Evolutionary conservation across 2,329 filamentous ascomycete species (phyloP).

Genomic region (Penicillium sp.): DNA sequence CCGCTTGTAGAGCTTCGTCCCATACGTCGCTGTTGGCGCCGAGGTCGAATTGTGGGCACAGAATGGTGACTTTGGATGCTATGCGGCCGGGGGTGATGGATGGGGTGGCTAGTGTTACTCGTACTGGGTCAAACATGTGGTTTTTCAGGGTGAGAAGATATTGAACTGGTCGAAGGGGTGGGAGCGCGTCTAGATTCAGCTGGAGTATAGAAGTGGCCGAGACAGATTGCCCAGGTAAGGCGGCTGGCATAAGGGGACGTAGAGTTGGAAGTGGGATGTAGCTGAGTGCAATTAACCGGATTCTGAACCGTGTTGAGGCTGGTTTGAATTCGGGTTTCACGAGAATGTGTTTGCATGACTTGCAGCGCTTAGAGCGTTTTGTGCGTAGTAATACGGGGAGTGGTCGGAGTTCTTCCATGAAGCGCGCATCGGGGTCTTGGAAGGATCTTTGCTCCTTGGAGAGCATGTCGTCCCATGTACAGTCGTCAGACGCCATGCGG

Average conservation of each 20-base stretch:
- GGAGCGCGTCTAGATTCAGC: conserved; percentile 45
- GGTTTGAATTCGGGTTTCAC: conserved; percentile 92
- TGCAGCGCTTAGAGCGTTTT: conserved; percentile 90
- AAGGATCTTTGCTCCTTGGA: conserved; percentile 50
- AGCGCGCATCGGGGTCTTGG: conserved; percentile 53
- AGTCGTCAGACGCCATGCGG: conserved; percentile 49
- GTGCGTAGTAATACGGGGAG: conserved; percentile 79
- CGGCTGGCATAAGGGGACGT: conserved; percentile 54
- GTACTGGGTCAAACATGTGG: conserved; percentile 86
- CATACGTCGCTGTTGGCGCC: conserved; percentile 90
- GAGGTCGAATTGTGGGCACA: conserved; percentile 92
- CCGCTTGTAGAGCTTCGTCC: conserved; percentile 76
- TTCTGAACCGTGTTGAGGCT: conserved; percentile 82
- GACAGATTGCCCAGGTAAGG: conserved; percentile 18
- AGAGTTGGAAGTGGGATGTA: conserved; percentile 78
- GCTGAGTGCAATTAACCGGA: conserved; percentile 80
- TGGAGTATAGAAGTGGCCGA: conserved; percentile 25
- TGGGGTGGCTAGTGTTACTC: conserved; percentile 82
- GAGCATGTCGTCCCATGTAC: conserved; percentile 63
- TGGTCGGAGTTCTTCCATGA: conserved; percentile 72
- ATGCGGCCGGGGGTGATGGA: conserved; percentile 72
- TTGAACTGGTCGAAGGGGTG: conserved; percentile 57
- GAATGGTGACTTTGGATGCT: conserved; percentile 75
- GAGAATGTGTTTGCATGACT: conserved; percentile 88
- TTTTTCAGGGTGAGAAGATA: conserved; percentile 90